Conservation (phyloP, 345 rosid species). For the Lumnitzera littorea region DNA sequence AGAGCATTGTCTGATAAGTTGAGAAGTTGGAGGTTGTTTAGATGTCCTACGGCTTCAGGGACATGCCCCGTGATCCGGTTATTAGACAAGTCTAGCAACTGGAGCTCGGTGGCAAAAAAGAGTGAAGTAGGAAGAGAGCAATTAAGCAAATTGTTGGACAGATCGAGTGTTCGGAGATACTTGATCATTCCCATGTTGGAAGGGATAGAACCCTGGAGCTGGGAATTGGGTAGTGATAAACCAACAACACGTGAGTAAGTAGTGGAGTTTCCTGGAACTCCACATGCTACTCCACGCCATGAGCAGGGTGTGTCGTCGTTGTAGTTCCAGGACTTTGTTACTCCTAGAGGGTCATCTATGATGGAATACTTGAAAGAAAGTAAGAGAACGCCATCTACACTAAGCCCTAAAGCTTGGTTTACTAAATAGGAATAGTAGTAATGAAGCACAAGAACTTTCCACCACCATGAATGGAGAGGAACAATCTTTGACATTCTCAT, state of each 20-base stretch:
- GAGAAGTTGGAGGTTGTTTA: conserved; percentile 42
- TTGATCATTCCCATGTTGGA: conserved; percentile 52
- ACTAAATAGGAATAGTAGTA: conserved; percentile 5
- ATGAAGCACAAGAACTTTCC: conserved; percentile 17
- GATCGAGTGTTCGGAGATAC: conserved; percentile 53
- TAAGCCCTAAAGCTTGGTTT: conserved; percentile 30
- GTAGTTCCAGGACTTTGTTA: conserved; percentile 52
- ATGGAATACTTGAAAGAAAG: conserved; percentile 70
- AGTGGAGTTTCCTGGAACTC: conserved; percentile 12
- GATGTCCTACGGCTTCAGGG: conserved; percentile 33
- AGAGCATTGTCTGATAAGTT: conserved; percentile 68
- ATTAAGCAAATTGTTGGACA: conserved; percentile 72
- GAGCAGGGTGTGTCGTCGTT: conserved; percentile 62
- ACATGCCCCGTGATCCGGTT: conserved; percentile 58
- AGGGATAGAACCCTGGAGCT: conserved; percentile 67
- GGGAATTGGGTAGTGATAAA: conserved; percentile 55
- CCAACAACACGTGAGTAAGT: conserved; percentile 39
- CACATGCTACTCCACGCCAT: conserved; percentile 76
- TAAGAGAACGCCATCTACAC: conserved; percentile 68
- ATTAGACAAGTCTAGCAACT: conserved; percentile 61
- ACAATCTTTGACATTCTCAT: conserved; percentile 30
- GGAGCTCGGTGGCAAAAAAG: conserved; percentile 51
- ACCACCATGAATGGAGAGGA: conserved; percentile 22
- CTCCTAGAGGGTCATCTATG: conserved; percentile 55
- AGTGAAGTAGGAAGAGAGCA: conserved; percentile 64